Conservation (phyloP, 129 eudicot genomes). For the Lactuca sativa region DNA sequence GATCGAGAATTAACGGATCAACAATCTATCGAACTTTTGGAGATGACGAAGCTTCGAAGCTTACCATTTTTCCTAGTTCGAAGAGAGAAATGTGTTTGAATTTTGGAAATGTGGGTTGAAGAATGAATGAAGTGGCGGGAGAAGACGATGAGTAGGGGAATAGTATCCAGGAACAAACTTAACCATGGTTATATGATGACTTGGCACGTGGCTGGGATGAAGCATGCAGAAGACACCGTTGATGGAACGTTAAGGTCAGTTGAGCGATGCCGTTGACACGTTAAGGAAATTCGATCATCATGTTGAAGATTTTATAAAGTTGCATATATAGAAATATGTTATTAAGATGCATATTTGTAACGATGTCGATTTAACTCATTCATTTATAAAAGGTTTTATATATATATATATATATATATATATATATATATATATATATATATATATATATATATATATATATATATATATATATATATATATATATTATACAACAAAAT, state of each 20-base stretch:
- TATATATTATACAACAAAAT: too few species aligned
- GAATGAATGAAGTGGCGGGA: conserved; percentile 40
- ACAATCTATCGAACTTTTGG: background rate
- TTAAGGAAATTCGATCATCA: background rate
- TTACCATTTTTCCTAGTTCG: conserved; percentile 35
- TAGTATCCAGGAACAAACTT: conserved; percentile 11
- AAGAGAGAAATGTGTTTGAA: conserved; percentile 25
- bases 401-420: too few species aligned
- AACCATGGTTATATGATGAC: conserved; percentile 24
- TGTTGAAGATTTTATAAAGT: background rate
- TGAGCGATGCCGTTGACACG: conserved; percentile 1
- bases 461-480: too few species aligned
- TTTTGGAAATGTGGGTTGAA: conserved; percentile 9
- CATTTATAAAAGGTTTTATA: too few species aligned
- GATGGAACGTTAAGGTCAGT: conserved; percentile 4
- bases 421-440: too few species aligned
- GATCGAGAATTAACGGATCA: conserved; percentile 6
- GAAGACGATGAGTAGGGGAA: conserved; percentile 22
- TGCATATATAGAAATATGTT: background rate
- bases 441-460: too few species aligned
- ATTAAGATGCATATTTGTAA: background rate
- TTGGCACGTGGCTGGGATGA: conserved; percentile 16
- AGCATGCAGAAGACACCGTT: conserved; percentile 24
- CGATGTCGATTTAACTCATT: too few species aligned
- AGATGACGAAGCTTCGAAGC: conserved; percentile 13